Evolutionary conservation across 306 rosid genomes (phyloP).

Genomic region (Cucurbita pepo): DNA sequence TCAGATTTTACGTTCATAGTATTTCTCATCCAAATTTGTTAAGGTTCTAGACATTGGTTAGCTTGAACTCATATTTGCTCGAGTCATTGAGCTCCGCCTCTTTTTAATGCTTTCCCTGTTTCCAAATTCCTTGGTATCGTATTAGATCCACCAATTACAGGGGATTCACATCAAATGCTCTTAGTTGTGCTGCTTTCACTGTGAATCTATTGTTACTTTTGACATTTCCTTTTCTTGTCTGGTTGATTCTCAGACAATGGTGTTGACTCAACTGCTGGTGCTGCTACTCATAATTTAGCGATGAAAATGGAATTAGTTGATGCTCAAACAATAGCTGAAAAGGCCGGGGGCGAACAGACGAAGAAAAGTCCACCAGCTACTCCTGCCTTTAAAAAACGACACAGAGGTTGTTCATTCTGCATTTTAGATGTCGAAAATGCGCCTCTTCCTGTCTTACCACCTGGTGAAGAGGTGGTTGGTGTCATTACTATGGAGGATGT

Average conservation of each 20-base stretch:
- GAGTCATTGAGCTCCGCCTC: background rate
- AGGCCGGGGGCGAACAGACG: conserved; percentile 23
- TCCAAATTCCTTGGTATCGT: background rate
- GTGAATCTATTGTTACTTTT: background rate
- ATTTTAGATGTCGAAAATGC: conserved; percentile 72
- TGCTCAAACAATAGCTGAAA: conserved; percentile 22
- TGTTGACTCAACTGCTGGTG: conserved; percentile 1
- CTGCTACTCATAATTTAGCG: conserved; percentile 24
- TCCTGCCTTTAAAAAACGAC: conserved; percentile 72
- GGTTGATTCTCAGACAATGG: conserved; percentile 15
- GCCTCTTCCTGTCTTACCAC: conserved; percentile 57
- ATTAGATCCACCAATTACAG: background rate
- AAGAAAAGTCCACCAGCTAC: conserved; percentile 55
- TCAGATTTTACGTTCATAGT: background rate
- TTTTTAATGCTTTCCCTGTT: background rate
- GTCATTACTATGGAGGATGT: conserved; percentile 98
- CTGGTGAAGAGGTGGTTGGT: conserved; percentile 78
- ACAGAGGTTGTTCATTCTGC: conserved; percentile 85
- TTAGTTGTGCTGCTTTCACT: background rate
- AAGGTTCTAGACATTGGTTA: background rate
- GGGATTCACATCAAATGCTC: background rate
- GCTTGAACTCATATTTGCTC: background rate
- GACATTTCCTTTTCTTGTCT: conserved; percentile 6
- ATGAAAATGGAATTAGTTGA: conserved; percentile 20
- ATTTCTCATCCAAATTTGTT: background rate